A percentile compares a stretch with the other conserved stretches of the same genome.
Evolutionary conservation across 495 filamentous ascomycete species (phyloP).

Genomic region (Xylaria acuta): DNA sequence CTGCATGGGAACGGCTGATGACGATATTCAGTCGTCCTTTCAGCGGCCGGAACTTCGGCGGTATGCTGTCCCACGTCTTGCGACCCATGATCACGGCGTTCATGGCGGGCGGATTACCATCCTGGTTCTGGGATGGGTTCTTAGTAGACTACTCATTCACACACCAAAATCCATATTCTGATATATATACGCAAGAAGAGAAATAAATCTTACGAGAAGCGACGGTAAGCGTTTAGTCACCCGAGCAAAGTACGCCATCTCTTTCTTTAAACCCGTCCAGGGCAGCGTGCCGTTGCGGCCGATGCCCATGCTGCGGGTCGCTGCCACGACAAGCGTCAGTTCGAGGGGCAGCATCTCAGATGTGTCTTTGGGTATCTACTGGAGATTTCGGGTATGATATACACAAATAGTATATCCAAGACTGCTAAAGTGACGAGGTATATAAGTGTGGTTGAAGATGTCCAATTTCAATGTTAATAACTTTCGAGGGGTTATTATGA

Average conservation of each 20-base stretch:
- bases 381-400: background rate
- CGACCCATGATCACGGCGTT: constrained; percentile 97
- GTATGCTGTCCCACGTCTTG: constrained; percentile 92
- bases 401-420: background rate
- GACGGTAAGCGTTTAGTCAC: constrained; percentile 73
- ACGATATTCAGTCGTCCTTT: constrained; percentile 80
- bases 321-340: constrained; percentile 78
- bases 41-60: constrained; percentile 76
- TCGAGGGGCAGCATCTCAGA: constrained; percentile 51
- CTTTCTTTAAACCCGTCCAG: constrained; percentile 84
- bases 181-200: background rate
- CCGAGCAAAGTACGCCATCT: constrained; percentile 94
- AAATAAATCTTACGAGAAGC: constrained; percentile 4
- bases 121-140: constrained; percentile 19
- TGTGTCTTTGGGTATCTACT: constrained; percentile 8
- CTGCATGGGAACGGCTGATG: constrained; percentile 59
- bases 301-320: constrained; percentile 82
- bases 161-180: background rate
- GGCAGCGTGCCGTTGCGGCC: constrained; percentile 80
- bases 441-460: background rate
- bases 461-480: background rate
- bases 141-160: background rate
- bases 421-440: background rate
- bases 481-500: background rate
- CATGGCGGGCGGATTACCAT: constrained; percentile 30